Conservation (phyloP, 1,139 yeast species). For the Kluyveromyces sp. region DNA sequence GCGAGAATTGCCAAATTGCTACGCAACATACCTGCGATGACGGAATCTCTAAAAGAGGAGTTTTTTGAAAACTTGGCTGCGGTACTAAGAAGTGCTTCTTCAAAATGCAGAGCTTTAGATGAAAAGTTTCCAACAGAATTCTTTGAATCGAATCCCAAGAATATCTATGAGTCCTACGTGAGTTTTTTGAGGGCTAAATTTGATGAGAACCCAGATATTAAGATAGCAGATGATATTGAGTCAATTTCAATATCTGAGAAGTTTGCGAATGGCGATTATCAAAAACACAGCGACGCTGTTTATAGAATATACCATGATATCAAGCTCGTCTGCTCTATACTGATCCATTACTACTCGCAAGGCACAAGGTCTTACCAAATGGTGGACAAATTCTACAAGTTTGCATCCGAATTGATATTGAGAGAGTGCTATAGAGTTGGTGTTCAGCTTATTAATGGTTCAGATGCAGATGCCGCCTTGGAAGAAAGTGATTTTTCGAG, state of each 20-base stretch:
- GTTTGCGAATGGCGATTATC: slow-evolving; percentile 34
- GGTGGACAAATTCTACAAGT: slow-evolving; percentile 63
- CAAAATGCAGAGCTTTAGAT: slow-evolving; percentile 33
- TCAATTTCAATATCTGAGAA: slow-evolving; percentile 32
- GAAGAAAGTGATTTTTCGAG: slow-evolving; percentile 26
- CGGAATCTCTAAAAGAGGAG: slow-evolving; percentile 5
- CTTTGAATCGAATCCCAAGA: slow-evolving; percentile 38
- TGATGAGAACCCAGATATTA: slow-evolving; percentile 22
- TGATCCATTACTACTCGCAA: slow-evolving; percentile 42
- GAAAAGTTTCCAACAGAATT: slow-evolving; percentile 40
- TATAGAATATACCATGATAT: slow-evolving; percentile 67
- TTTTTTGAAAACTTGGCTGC: slow-evolving; percentile 16
- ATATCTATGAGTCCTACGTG: slow-evolving; percentile 38
- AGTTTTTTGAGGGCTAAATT: slow-evolving; percentile 28
- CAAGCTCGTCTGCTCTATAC: slow-evolving; percentile 50
- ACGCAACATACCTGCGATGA: neutral
- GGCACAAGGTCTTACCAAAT: slow-evolving; percentile 52
- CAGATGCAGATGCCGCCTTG: slow-evolving; percentile 12
- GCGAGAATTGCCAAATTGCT: neutral
- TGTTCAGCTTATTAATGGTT: slow-evolving; percentile 22
- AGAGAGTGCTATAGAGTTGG: slow-evolving; percentile 57
- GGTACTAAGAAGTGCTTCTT: slow-evolving; percentile 23
- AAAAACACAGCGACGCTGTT: slow-evolving; percentile 30
- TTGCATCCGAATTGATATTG: slow-evolving; percentile 59
- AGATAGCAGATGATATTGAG: slow-evolving; percentile 18